Conservation (phyloP, 768 basidiomycete genomes). For the Rhodotorula kratochvilovae region DNA sequence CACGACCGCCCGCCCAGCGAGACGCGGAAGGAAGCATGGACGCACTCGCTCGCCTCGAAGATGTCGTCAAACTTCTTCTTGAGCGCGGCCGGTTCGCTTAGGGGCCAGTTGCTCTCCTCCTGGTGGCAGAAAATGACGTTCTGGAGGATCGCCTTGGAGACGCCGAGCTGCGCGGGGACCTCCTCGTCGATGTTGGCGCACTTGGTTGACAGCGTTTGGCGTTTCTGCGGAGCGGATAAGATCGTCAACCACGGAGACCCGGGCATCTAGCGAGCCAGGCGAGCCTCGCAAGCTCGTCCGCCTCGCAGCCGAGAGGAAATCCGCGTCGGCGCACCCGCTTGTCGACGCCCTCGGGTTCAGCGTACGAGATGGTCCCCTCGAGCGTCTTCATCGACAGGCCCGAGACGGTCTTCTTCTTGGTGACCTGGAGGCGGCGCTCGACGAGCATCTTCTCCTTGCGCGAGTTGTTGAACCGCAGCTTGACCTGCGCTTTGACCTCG, state of each 20-base stretch:
- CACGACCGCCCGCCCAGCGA: too few species aligned
- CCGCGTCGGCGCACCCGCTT: conserved; percentile 61
- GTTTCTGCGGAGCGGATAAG: conserved; percentile 52
- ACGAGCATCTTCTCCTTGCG: conserved; percentile 87
- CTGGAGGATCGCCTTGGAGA: conserved; percentile 95
- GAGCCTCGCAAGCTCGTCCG: neutral
- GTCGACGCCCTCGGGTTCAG: conserved; percentile 61
- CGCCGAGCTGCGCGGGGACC: conserved; percentile 86
- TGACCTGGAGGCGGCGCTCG: conserved; percentile 83
- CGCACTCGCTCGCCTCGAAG: conserved; percentile 90
- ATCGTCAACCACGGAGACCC: too few species aligned
- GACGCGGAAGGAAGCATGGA: neutral
- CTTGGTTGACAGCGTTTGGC: conserved; percentile 88
- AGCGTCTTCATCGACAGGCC: conserved; percentile 92
- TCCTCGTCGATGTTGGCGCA: conserved; percentile 95
- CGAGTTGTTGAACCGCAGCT: conserved; percentile 82
- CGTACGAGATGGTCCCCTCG: conserved; percentile 77
- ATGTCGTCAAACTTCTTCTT: conserved; percentile 99
- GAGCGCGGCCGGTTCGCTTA: conserved; percentile 78
- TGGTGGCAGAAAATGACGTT: conserved; percentile 99
- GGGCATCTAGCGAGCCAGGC: too few species aligned
- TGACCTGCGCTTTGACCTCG: conserved; percentile 97
- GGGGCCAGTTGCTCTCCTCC: conserved; percentile 97
- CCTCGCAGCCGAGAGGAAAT: neutral
- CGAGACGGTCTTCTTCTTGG: conserved; percentile 74